Evolutionary conservation across 2,329 filamentous ascomycete genomes (phyloP), one percentile per base, ranked within the genome.

Genomic region (Talaromyces sp.): DNA sequence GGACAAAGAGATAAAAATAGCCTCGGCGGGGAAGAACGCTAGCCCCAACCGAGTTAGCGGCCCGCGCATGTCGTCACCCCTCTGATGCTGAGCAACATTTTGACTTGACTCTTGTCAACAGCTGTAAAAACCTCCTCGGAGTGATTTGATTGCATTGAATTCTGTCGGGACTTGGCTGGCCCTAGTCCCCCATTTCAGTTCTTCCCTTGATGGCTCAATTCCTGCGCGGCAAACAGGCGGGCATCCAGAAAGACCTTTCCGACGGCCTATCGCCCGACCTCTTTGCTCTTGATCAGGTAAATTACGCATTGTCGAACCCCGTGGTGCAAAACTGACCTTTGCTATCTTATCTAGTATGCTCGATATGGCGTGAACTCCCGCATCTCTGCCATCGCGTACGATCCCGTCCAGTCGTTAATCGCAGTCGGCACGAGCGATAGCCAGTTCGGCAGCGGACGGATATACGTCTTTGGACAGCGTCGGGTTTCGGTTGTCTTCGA

Each of bases 381-480:
- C 68, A 81, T 84, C 69, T 92, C 91, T 69, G 90, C 89, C 65
- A 80, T 98, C 66, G 90, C 92, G 63, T 98, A 96, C 79, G 93
- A 98, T 67, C 93, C 95, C 1, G 84, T 97, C 13, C 95, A 99
- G 73, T 96, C 93, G 30, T 86, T 99, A 61, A 83, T 99, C 57
- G 95, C 95, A 49, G 86, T 98, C 65, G 95, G 92, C 63, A 99
- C 95, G 49, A 90, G 87, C 72, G 90, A 96, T 76, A 92, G 89
- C 66, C 88, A 90, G 70, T 96, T 91, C 71, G 92, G 92, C 62
- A 85, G 86, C 36, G 93, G 93, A 27, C 88, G 93, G 73, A 90
- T 99, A 72, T 96, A 96, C 76, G 80, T 99, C 68, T 89, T 95
- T 73, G 95, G 95, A 51, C 89, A 91, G 73, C 85, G 84, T 61